phyloP scores from a whole-genome alignment of 2,329 filamentous ascomycete genomes.

The Colletotrichum sojae region DNA sequence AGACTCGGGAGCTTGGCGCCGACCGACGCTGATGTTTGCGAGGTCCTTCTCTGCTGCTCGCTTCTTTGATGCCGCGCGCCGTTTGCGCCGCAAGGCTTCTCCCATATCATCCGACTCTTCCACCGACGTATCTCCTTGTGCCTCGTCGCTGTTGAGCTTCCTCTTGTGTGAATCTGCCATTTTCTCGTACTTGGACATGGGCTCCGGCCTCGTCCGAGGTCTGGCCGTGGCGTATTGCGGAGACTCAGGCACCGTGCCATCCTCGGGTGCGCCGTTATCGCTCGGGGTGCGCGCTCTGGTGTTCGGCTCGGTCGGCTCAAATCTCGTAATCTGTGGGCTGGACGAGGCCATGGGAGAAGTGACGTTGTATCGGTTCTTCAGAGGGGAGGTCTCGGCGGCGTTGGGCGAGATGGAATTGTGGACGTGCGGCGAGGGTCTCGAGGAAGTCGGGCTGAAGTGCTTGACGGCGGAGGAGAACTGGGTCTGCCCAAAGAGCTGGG shows the following conservation, averaged over 20 bases:
- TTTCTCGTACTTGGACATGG: constrained; percentile 59
- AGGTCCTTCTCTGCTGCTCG: constrained; percentile 58
- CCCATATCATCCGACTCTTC: constrained; percentile 55
- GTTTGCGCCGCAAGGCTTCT: constrained; percentile 50
- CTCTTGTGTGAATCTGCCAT: constrained; percentile 63
- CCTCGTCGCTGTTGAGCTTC: constrained; percentile 46
- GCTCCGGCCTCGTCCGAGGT: constrained; percentile 43
- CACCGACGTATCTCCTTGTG: constrained; percentile 47
- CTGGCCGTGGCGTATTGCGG: constrained; percentile 41
- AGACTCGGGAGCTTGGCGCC: neutral
- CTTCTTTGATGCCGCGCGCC: constrained; percentile 27
- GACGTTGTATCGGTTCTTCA: constrained; percentile 64
- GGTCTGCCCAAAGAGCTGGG: constrained; percentile 70
- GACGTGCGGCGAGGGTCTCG: constrained; percentile 67
- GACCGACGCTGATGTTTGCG: constrained; percentile 55
- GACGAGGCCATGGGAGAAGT: constrained; percentile 61
- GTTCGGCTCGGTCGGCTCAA: constrained; percentile 23
- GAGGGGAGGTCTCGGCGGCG: constrained; percentile 61
- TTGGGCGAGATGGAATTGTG: constrained; percentile 63
- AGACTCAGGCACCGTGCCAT: constrained; percentile 55
- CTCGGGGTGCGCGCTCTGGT: constrained; percentile 47
- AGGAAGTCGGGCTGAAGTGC: constrained; percentile 69
- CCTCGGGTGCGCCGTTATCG: constrained; percentile 44
- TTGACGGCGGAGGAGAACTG: constrained; percentile 68
- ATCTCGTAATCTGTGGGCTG: constrained; percentile 53